Evolutionary conservation across 2,329 filamentous ascomycete genomes (phyloP).

Genomic region (Endoconidiophora polonica): DNA sequence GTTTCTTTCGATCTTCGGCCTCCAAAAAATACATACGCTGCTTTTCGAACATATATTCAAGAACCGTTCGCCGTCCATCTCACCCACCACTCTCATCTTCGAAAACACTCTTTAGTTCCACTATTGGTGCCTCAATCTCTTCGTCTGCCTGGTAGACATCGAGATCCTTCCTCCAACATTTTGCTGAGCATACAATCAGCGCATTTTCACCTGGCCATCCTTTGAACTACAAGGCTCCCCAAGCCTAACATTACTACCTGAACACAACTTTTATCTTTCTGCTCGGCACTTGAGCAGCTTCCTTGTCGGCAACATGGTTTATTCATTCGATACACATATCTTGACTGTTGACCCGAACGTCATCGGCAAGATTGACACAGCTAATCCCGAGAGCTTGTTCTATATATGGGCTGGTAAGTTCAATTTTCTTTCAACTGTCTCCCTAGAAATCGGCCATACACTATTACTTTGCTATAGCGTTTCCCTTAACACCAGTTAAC

Average conservation of each 20-base stretch:
- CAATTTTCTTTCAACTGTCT: not conserved
- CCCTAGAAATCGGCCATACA: not conserved
- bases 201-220: not conserved
- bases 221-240: conserved; percentile 12
- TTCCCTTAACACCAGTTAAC: too few relatives aligned
- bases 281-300: conserved; percentile 24
- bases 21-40: too few relatives aligned
- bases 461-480: too few relatives aligned
- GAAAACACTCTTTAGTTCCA: not conserved
- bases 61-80: too few relatives aligned
- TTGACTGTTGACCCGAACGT: conserved; percentile 81
- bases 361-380: conserved; percentile 87
- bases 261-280: conserved; percentile 13
- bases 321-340: conserved; percentile 67
- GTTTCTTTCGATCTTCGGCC: too few relatives aligned
- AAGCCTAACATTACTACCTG: conserved; percentile 14
- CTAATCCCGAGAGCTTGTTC: conserved; percentile 82
- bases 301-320: conserved; percentile 48
- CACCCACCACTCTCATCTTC: not conserved
- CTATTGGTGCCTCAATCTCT: conserved; percentile 12
- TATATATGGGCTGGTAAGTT: conserved; percentile 90
- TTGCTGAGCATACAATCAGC: not conserved
- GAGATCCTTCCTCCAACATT: conserved; percentile 2
- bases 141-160: conserved; percentile 6
- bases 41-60: too few relatives aligned